phyloP scores from a whole-genome alignment of 2,329 filamentous ascomycete species.

The Onygena corvina region DNA sequence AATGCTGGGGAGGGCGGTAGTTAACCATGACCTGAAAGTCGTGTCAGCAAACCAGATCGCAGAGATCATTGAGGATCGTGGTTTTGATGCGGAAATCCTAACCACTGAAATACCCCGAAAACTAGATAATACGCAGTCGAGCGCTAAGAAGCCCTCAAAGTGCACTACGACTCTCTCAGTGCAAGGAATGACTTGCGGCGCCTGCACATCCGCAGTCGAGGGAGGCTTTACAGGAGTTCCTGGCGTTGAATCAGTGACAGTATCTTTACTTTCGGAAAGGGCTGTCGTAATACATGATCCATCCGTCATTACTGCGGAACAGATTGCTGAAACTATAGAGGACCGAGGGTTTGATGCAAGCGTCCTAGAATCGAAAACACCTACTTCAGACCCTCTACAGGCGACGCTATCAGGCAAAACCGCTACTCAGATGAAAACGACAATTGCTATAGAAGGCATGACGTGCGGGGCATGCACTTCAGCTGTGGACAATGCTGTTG shows the following conservation, averaged over 20 bases:
- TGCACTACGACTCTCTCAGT: conserved; percentile 66
- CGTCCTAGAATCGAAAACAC: conserved; percentile 56
- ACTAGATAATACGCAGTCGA: conserved; percentile 29
- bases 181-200: conserved; percentile 83
- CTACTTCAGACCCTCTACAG: conserved; percentile 18
- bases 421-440: conserved; percentile 52
- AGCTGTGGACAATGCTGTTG: conserved; percentile 73
- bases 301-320: conserved; percentile 37
- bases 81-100: conserved; percentile 85
- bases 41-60: conserved; percentile 64
- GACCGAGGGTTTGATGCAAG: conserved; percentile 40
- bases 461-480: conserved; percentile 95
- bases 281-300: conserved; percentile 75
- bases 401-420: conserved; percentile 22
- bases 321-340: conserved; percentile 40
- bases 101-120: conserved; percentile 60
- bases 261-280: conserved; percentile 72
- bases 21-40: conserved; percentile 69
- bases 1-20: conserved; percentile 89
- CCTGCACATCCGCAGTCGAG: conserved; percentile 77
- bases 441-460: conserved; percentile 87
- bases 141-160: conserved; percentile 22
- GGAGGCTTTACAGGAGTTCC: conserved; percentile 62
- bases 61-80: conserved; percentile 81
- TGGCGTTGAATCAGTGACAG: conserved; percentile 64